Base-by-base conservation (phyloP, 768 basidiomycete species). In the Boletus subparvulus region DNA sequence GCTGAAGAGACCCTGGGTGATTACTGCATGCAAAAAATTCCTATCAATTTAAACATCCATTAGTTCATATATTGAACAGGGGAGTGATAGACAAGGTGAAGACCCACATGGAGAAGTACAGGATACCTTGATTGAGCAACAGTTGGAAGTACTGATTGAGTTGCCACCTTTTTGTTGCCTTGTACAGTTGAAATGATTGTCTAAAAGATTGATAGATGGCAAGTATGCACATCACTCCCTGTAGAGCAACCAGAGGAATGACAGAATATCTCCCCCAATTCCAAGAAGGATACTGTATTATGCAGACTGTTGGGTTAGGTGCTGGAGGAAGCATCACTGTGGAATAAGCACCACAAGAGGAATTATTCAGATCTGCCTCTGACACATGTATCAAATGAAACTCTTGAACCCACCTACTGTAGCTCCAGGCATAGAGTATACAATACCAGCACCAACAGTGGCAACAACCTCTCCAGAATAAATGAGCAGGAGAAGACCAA, bases 51-150 rank as follows among this genome's bases (percentile, higher is more conserved):
- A n/a, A 7, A 12, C 42, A 19, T 12, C 5, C 28, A 33, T 56
- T 0, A 58, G 19, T 17, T 32, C 21, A 2, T 6, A n/a, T 30
- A 3, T 28, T 11, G 4, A 10, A 11, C 3, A 14, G n/a, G 16
- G 6, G 4, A 16, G 24, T 37, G 11, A 19, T 3, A 46, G 11
- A 24, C 4, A 19, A 3, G 6, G 0, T 6, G n/a, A 17, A 21
- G 12, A 56, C 48, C 9, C 30, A 62, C 61, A 57, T 28, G 12
- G 51, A 0, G 14, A 62, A 62, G 28, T 62, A 62, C 1, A 61
- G 1, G 16, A 61, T 21, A 7, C 61, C 59, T 30, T 62, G 51
- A 7, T 43, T 17, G 24, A 48, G 32, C 11, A 62, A 37, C 3
- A 62, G 54, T 9, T 35, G n/a, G 13, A 62, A 11, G 37, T 56